Evolutionary conservation across 2,329 filamentous ascomycete species (phyloP).

Genomic region (Colletotrichum theobromicola): DNA sequence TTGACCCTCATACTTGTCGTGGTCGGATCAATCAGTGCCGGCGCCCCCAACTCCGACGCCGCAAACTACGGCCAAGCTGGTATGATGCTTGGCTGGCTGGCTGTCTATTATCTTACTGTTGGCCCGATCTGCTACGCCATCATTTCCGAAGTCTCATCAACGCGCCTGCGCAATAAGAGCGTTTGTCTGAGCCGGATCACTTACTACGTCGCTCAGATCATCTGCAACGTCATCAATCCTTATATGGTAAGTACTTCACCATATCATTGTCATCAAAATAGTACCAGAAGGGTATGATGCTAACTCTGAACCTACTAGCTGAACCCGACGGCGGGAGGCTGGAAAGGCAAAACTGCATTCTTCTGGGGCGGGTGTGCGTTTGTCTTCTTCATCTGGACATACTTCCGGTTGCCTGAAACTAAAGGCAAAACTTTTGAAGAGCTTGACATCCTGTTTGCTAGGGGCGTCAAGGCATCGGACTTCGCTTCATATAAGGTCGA

Average conservation of each 20-base stretch:
- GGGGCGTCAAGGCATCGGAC: neutral
- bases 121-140: slow-evolving; percentile 48
- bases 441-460: slow-evolving; percentile 35
- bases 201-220: neutral
- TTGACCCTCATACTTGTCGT: slow-evolving; percentile 42
- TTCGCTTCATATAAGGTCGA: slow-evolving; percentile 4
- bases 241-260: slow-evolving; percentile 20
- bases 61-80: slow-evolving; percentile 43
- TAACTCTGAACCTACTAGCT: slow-evolving; percentile 11
- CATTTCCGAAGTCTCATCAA: neutral
- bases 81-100: slow-evolving; percentile 48
- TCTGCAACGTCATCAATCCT: neutral
- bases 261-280: neutral
- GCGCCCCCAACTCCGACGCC: slow-evolving; percentile 35
- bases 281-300: rapidly evolving
- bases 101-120: slow-evolving; percentile 45
- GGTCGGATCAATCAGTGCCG: slow-evolving; percentile 47
- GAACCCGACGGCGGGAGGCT: slow-evolving; percentile 35
- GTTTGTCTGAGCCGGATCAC: neutral
- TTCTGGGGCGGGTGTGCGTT: slow-evolving; percentile 27
- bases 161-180: neutral
- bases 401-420: slow-evolving; percentile 38
- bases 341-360: slow-evolving; percentile 41
- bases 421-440: slow-evolving; percentile 36
- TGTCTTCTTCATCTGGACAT: slow-evolving; percentile 32